Conservation (phyloP, 495 filamentous ascomycete species). For the Sphaerosporella brunnea region DNA sequence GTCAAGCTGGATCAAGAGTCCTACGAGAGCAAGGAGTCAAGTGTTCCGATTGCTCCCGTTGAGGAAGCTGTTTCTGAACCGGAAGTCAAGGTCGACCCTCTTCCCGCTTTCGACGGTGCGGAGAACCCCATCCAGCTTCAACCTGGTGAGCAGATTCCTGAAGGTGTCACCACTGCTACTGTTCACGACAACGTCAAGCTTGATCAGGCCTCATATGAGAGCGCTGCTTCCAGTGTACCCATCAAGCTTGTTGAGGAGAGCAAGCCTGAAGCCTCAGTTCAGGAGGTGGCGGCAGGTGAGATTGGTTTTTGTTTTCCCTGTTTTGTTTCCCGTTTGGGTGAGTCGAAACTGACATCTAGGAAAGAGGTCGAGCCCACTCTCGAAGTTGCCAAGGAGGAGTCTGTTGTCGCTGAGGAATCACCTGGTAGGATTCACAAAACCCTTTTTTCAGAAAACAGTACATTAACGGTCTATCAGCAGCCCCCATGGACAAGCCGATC, state of each 20-base stretch:
- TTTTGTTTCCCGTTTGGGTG: not conserved
- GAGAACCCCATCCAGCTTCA: slow-evolving; percentile 62
- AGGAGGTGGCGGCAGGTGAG: not conserved
- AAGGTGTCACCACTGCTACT: not conserved
- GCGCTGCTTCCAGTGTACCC: slow-evolving; percentile 34
- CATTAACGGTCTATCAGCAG: not conserved
- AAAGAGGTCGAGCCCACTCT: slow-evolving; percentile 2
- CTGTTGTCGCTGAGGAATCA: slow-evolving; percentile 3
- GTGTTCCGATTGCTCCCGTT: not conserved
- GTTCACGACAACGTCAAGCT: slow-evolving; percentile 45
- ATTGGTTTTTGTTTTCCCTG: not conserved
- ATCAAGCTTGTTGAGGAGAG: not conserved
- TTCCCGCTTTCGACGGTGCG: slow-evolving; percentile 56
- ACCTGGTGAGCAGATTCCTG: slow-evolving; percentile 60
- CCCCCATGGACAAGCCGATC: slow-evolving; percentile 10
- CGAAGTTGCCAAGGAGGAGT: slow-evolving; percentile 2
- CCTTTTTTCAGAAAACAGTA: not conserved
- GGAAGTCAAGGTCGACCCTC: slow-evolving; percentile 36
- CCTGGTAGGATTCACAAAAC: not conserved
- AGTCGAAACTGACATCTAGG: slow-evolving; percentile 4
- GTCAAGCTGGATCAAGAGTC: slow-evolving; percentile 63
- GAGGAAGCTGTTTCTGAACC: slow-evolving; percentile 1
- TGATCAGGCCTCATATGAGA: slow-evolving; percentile 70
- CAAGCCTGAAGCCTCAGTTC: slow-evolving; percentile 2
- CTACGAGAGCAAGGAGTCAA: slow-evolving; percentile 54